Percentiles rank a stretch among this genome's conserved stretches.
Evolutionary conservation across 1,139 yeast genomes (phyloP).

Genomic region (Trichomonascaceae sp.): DNA sequence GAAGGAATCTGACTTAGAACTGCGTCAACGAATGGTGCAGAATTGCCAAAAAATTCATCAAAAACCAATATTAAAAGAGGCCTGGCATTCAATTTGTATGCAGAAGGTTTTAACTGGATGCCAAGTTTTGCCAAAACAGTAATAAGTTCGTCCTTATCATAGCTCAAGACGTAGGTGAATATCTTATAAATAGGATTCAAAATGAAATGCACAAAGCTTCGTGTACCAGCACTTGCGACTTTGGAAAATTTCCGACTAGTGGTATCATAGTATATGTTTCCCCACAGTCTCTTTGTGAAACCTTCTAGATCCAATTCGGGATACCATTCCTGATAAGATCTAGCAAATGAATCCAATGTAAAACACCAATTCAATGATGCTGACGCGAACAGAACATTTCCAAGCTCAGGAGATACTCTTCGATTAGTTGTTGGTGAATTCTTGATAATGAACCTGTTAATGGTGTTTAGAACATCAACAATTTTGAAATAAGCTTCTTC

Average conservation of each 20-base stretch:
- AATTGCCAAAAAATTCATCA: constrained; percentile 46
- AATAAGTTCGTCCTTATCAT: constrained; percentile 41
- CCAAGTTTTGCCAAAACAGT: constrained; percentile 39
- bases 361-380: constrained; percentile 57
- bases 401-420: constrained; percentile 54
- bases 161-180: constrained; percentile 54
- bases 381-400: constrained; percentile 73
- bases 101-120: constrained; percentile 27
- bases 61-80: constrained; percentile 53
- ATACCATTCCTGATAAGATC: constrained; percentile 40
- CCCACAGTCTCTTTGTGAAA: constrained; percentile 66
- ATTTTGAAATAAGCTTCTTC: constrained; percentile 68
- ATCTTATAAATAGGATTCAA: constrained; percentile 79
- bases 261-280: constrained; percentile 53
- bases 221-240: constrained; percentile 20
- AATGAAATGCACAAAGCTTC: constrained; percentile 65
- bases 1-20: constrained; percentile 37
- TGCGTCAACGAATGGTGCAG: constrained; percentile 51
- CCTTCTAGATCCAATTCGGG: constrained; percentile 36
- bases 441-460: constrained; percentile 47
- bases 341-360: constrained; percentile 59
- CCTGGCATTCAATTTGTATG: constrained; percentile 46
- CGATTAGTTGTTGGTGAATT: constrained; percentile 12
- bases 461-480: constrained; percentile 52
- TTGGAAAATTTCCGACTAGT: constrained; percentile 41